A percentile compares a stretch with the other conserved stretches of the same genome.
Evolutionary conservation across 768 basidiomycete species (phyloP).

Genomic region (Chalciporus chontae): DNA sequence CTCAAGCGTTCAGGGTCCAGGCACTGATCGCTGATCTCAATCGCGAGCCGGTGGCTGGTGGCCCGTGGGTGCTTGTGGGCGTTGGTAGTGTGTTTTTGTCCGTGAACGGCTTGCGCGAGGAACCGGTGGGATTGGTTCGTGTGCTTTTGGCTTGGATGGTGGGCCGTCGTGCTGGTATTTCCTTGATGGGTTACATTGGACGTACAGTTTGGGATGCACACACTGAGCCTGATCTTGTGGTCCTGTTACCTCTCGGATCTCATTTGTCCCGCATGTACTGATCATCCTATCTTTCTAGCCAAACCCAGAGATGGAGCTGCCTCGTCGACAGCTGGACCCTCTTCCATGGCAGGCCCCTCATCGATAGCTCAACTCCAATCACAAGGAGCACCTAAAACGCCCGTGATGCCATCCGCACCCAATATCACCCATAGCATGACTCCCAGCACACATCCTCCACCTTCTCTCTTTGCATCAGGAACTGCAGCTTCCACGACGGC

Average conservation of each 20-base stretch:
- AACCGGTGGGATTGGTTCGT: background rate
- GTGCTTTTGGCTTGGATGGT: background rate
- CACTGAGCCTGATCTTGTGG: background rate
- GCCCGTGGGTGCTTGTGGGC: background rate
- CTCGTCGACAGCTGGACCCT: slow-evolving; percentile 10
- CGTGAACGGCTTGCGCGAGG: background rate
- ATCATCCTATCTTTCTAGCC: slow-evolving; percentile 10
- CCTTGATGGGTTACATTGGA: background rate
- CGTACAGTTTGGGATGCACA: no score
- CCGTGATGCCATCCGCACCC: slow-evolving; percentile 7
- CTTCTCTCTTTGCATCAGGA: slow-evolving; percentile 22
- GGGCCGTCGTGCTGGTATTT: background rate
- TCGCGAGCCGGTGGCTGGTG: background rate
- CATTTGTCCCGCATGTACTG: slow-evolving; percentile 1
- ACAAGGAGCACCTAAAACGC: slow-evolving; percentile 16
- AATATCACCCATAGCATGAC: slow-evolving; percentile 28
- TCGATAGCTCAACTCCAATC: slow-evolving; percentile 4
- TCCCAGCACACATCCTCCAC: slow-evolving; percentile 31
- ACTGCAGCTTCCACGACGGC: slow-evolving; percentile 12
- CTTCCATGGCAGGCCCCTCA: slow-evolving; percentile 8
- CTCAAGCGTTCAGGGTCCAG: background rate
- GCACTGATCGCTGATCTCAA: background rate
- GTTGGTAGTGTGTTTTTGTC: background rate
- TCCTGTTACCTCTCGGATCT: background rate
- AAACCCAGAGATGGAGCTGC: slow-evolving; percentile 20